Conservation (phyloP, 768 basidiomycete species). For the Leccinum truebloodii region DNA sequence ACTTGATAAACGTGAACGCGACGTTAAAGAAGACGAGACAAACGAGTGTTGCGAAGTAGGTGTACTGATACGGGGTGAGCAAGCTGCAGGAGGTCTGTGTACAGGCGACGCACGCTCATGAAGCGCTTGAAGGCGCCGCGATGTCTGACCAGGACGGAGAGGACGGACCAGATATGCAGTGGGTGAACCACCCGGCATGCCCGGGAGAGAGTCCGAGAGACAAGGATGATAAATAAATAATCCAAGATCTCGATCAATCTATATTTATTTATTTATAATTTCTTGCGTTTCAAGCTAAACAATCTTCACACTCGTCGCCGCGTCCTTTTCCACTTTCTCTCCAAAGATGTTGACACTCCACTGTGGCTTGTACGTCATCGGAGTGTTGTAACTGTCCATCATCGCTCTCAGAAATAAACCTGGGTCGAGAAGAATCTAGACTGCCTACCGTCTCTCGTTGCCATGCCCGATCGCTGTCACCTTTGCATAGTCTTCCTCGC, state of each 20-base stretch:
- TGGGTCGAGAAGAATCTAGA: background rate
- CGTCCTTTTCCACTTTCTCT: conserved; percentile 54
- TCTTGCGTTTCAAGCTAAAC: conserved; percentile 13
- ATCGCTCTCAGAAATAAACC: background rate
- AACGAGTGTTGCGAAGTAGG: conserved; percentile 72
- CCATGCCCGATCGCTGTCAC: conserved; percentile 40
- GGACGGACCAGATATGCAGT: conserved; percentile 75
- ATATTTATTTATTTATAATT: background rate
- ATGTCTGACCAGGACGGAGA: conserved; percentile 67
- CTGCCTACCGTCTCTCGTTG: conserved; percentile 37
- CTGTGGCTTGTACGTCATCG: conserved; percentile 53
- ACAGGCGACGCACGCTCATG: conserved; percentile 70
- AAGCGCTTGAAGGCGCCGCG: conserved; percentile 85
- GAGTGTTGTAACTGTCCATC: conserved; percentile 52
- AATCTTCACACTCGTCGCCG: conserved; percentile 36
- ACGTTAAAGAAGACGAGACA: conserved; percentile 65
- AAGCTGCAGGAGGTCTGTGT: background rate
- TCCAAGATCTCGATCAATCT: conserved; percentile 8
- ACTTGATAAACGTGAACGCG: conserved; percentile 65
- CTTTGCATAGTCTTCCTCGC: conserved; percentile 64
- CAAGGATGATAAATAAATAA: conserved; percentile 5
- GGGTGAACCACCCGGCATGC: conserved; percentile 64
- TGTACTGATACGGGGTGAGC: conserved; percentile 53
- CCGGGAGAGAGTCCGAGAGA: too few relatives aligned
- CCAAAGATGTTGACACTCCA: conserved; percentile 78